These are phyloP conservation scores for Pseudoneurospora amorphoporcata DNA, from an alignment of 495 filamentous ascomycete genomes.

Conservation along the genomic window DNA sequence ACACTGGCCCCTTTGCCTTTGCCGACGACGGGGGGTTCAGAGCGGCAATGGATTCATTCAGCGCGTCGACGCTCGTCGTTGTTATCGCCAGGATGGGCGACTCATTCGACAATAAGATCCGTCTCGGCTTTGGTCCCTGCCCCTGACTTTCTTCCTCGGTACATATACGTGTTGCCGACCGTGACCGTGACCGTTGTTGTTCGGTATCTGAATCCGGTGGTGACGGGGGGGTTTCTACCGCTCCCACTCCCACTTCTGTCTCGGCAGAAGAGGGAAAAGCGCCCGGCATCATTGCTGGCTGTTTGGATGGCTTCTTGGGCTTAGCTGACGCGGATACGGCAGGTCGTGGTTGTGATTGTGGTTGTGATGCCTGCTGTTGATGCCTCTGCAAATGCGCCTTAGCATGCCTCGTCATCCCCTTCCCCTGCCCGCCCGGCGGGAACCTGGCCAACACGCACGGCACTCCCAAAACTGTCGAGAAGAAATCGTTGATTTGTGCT, in stretches of 20 bases:
- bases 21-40: not conserved
- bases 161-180: not conserved
- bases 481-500: slow-evolving; percentile 55
- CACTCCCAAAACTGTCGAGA: slow-evolving; percentile 60
- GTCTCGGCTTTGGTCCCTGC: slow-evolving; percentile 18
- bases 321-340: too few species aligned
- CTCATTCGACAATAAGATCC: slow-evolving; percentile 81
- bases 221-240: slow-evolving; percentile 23
- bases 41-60: slow-evolving; percentile 57
- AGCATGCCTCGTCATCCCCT: slow-evolving; percentile 46
- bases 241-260: not conserved
- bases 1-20: not conserved
- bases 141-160: not conserved
- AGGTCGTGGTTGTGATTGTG: not conserved
- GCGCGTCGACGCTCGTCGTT: slow-evolving; percentile 60
- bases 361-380: slow-evolving; percentile 20
- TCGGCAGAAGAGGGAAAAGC: slow-evolving; percentile 33
- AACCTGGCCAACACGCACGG: slow-evolving; percentile 75
- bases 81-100: slow-evolving; percentile 82
- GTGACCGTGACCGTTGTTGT: slow-evolving; percentile 1
- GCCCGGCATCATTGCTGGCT: slow-evolving; percentile 33
- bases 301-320: not conserved
- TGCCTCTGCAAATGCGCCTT: slow-evolving; percentile 53
- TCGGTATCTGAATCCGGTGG: slow-evolving; percentile 40
- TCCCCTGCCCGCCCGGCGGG: slow-evolving; percentile 46